Conservation (phyloP, 2,329 filamentous ascomycete species). For the Colletotrichum coccodes region DNA sequence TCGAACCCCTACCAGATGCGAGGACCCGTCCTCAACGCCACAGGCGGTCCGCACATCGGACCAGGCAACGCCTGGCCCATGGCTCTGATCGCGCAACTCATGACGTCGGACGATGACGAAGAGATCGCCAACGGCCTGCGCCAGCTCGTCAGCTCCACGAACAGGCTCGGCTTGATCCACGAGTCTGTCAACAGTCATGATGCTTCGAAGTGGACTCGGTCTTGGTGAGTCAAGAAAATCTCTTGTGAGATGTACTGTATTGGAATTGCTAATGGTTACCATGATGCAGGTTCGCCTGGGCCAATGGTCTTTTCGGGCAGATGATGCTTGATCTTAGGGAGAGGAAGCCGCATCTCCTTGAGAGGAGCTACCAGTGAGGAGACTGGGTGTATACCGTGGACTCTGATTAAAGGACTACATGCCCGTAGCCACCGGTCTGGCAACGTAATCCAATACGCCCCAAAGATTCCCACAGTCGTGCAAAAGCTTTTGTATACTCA, state of each 20-base stretch:
- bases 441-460: neutral
- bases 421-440: neutral
- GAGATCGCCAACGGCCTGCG: conserved; percentile 77
- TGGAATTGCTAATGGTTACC: neutral
- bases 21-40: conserved; percentile 61
- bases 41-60: conserved; percentile 63
- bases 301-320: conserved; percentile 88
- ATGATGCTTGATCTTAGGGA: conserved; percentile 80
- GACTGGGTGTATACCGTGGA: no score
- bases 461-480: no score
- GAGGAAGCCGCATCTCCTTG: conserved; percentile 75
- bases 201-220: conserved; percentile 53
- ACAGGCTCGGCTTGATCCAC: conserved; percentile 80
- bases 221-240: conserved; percentile 48
- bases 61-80: conserved; percentile 88
- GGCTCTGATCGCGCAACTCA: conserved; percentile 81
- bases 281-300: conserved; percentile 82
- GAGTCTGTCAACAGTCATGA: conserved; percentile 80
- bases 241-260: neutral
- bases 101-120: conserved; percentile 79
- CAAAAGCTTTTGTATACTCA: no score
- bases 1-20: conserved; percentile 80
- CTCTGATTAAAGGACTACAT: neutral
- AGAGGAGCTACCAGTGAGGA: conserved; percentile 56
- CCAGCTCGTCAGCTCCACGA: conserved; percentile 74